Evolutionary conservation across 768 basidiomycete species (phyloP).

Genomic region (Tulasnella sp.): DNA sequence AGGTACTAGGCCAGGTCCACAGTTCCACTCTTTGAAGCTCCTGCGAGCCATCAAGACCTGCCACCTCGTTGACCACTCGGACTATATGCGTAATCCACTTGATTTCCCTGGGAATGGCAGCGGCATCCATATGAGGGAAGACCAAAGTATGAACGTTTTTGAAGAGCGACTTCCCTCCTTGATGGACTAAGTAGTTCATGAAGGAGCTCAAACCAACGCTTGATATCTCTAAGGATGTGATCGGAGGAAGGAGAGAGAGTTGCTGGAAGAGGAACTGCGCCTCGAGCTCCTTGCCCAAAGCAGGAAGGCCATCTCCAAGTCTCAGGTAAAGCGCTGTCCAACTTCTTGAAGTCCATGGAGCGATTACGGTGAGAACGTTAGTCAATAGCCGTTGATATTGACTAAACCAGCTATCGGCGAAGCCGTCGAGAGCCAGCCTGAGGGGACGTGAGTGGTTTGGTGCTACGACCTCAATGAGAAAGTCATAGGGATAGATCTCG

Average conservation of each 20-base stretch:
- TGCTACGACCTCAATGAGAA: no score
- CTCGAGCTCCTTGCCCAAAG: not conserved
- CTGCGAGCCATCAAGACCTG: not conserved
- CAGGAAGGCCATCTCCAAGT: not conserved
- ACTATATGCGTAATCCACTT: not conserved
- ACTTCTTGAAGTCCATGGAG: not conserved
- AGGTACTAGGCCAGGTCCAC: not conserved
- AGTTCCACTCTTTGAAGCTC: not conserved
- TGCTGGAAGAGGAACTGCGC: not conserved
- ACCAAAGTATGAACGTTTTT: not conserved
- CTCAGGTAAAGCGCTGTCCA: not conserved
- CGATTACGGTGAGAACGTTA: not conserved
- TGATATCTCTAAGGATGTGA: not conserved
- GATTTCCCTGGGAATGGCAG: not conserved
- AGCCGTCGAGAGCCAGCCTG: not conserved
- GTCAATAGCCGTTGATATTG: not conserved
- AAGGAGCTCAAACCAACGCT: not conserved
- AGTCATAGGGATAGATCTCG: no score
- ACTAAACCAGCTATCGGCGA: not conserved
- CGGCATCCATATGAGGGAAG: not conserved
- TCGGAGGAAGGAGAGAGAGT: not conserved
- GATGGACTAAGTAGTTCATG: not conserved
- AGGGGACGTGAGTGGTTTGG: no score
- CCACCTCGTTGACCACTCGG: not conserved
- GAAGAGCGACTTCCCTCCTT: not conserved